Percentiles rank a stretch among this genome's conserved stretches.
phyloP scores from a whole-genome alignment of 768 basidiomycete genomes.

The Hypholoma fasciculare region DNA sequence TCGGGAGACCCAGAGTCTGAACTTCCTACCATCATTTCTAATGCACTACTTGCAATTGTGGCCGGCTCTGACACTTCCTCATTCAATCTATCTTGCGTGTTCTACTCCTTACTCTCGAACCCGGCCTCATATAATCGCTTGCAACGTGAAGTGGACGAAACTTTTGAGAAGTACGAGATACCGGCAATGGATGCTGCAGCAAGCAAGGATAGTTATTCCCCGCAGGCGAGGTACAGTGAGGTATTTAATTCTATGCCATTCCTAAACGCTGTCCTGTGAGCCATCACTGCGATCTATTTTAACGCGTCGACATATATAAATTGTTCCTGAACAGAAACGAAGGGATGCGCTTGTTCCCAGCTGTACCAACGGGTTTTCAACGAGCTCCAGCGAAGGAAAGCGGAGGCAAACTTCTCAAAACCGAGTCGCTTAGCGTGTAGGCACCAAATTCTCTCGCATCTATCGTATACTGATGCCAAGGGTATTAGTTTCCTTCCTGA shows the following conservation, averaged over 20 bases:
- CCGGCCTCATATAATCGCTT: slow-evolving; percentile 22
- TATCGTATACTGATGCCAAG: neutral
- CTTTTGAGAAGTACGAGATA: slow-evolving; percentile 11
- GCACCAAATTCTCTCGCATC: neutral
- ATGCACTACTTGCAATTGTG: slow-evolving; percentile 25
- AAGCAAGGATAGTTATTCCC: neutral
- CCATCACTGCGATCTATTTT: neutral
- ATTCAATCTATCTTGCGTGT: slow-evolving; percentile 17
- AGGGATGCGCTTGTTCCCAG: slow-evolving; percentile 34
- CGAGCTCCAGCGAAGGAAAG: slow-evolving; percentile 30
- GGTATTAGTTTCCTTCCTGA: slow-evolving; percentile 34
- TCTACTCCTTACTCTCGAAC: slow-evolving; percentile 25
- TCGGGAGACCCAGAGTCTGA: slow-evolving; percentile 11
- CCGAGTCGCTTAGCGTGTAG: neutral
- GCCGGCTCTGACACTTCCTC: slow-evolving; percentile 32
- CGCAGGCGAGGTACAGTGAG: slow-evolving; percentile 2
- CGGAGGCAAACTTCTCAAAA: slow-evolving; percentile 22
- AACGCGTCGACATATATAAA: neutral
- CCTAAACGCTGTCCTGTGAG: slow-evolving; percentile 35
- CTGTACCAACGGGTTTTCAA: slow-evolving; percentile 30
- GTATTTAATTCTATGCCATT: slow-evolving; percentile 24
- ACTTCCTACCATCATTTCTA: slow-evolving; percentile 14
- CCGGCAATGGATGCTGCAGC: slow-evolving; percentile 1
- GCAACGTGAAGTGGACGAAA: slow-evolving; percentile 26
- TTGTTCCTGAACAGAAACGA: slow-evolving; percentile 28